These are phyloP conservation scores for Penicillium sclerotiorum DNA, from an alignment of 2,329 filamentous ascomycete genomes.

Conservation along the genomic window DNA sequence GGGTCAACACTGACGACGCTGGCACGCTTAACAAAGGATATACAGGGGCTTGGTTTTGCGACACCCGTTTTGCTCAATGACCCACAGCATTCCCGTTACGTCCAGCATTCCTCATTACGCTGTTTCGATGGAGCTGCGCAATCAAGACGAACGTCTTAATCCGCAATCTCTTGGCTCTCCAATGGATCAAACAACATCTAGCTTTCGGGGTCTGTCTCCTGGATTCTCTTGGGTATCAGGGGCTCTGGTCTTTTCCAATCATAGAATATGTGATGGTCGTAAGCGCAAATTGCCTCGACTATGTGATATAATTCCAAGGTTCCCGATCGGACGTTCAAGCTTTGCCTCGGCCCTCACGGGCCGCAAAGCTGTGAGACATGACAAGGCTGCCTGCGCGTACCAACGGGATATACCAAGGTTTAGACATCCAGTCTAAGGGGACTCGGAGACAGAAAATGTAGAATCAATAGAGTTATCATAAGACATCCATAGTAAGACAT, in stretches of 20 bases:
- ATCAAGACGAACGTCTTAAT: constrained; percentile 1
- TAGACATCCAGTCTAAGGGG: background rate
- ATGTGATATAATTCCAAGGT: background rate
- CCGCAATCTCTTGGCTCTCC: background rate
- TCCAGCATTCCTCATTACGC: constrained; percentile 20
- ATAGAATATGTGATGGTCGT: background rate
- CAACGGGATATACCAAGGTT: too few species aligned
- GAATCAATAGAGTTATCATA: background rate
- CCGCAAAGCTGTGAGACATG: too few species aligned
- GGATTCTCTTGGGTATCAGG: background rate
- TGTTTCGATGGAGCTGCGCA: constrained; percentile 15
- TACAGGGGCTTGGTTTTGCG: background rate
- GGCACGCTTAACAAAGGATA: background rate
- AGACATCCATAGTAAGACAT: background rate
- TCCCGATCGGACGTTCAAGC: too few species aligned
- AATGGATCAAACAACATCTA: background rate
- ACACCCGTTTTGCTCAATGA: constrained; percentile 2
- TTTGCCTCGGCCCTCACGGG: too few species aligned
- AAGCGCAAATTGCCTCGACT: background rate
- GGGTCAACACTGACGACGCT: background rate
- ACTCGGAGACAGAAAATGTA: background rate
- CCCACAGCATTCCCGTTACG: constrained; percentile 8
- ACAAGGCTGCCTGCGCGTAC: too few species aligned
- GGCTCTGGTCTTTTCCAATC: background rate
- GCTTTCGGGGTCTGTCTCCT: background rate